Percentiles rank a stretch among this genome's conserved stretches.
phyloP scores from a whole-genome alignment of 306 rosid species.

The Cucurbita ficifolia region DNA sequence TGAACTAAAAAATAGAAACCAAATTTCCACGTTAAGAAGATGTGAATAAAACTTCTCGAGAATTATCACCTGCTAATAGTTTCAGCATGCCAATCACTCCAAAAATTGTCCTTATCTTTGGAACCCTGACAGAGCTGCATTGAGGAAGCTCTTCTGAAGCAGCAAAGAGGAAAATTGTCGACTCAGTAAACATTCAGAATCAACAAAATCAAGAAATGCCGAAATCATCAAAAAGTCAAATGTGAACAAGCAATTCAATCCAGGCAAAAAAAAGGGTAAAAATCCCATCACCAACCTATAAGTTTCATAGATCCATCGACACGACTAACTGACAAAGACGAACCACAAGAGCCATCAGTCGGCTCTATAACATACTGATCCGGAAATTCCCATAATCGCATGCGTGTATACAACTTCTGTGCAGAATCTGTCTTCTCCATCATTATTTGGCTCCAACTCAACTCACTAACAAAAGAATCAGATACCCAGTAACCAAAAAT shows the following conservation, averaged over 20 bases:
- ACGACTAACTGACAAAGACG: constrained; percentile 57
- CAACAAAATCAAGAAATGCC: not conserved
- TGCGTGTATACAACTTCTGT: constrained; percentile 68
- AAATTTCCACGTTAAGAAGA: not conserved
- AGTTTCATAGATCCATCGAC: constrained; percentile 74
- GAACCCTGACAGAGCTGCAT: constrained; percentile 50
- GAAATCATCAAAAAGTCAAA: not conserved
- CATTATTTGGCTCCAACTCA: constrained; percentile 30
- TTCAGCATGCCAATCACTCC: constrained; percentile 80
- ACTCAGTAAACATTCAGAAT: not conserved
- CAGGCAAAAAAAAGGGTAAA: not conserved
- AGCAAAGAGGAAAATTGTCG: not conserved
- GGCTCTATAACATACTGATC: constrained; percentile 82
- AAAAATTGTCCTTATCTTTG: constrained; percentile 56
- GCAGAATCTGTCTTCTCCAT: constrained; percentile 77
- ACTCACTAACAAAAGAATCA: constrained; percentile 14
- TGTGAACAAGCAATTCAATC: not conserved
- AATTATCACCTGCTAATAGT: constrained; percentile 64
- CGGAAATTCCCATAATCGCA: constrained; percentile 94
- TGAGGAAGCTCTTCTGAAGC: constrained; percentile 70
- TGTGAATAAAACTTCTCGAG: not conserved
- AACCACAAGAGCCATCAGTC: constrained; percentile 78
- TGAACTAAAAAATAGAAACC: not conserved
- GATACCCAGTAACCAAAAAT: not conserved
- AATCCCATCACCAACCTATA: constrained; percentile 33